Evolutionary conservation across 192 early-diverging fungal genomes (phyloP), one percentile per base, ranked within the genome.

Genomic region (Phycomyces blakesleeanus): DNA sequence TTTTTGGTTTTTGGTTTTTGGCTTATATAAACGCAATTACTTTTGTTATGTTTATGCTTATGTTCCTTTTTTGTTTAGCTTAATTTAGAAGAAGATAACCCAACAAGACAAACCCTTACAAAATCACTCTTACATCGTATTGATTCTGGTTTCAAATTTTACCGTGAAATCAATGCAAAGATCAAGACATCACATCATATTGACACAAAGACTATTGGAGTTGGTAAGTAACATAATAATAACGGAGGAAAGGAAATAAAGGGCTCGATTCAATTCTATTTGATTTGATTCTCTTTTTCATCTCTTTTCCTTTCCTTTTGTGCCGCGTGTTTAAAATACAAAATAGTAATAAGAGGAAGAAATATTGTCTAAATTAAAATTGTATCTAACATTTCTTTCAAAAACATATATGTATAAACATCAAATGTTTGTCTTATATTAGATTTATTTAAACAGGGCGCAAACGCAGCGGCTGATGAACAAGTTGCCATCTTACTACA

Each of bases 141-240:
- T 22, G 81, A 79, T 27, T 68, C 76, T n/a, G 75, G 74, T 15
- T 74, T 76, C 51, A 79, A 81, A 21, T 85, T 82, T 51, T 85
- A 85, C 52, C 81, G 77, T 22, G 79, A 82, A 12, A 39, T 82
- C 18, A 77, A 80, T 26, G 69, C 68, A 40, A 64, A 44, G 6
- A 58, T 85, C 49, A 82, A 80, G 29, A 64, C 76, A 51, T 66
- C 71, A 2, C 75, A 78, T 55, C 71, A 73, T 21, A 63, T 85
- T 8, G 76, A 85, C 58, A 75, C 79, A 1, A 66, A 71, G 25
- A 69, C 69, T 4, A 68, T 85, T 15, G 83, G 81, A 10, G 69
- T 85, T 9, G 80, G 71, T 75, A 51, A 40, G 25, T 38, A 68
- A 0, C 11, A 39, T 2, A 16, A 27, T n/a, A n/a, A n/a, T n/a